phyloP scores from a whole-genome alignment of 345 rosid genomes.

The Sisymbrium irio region DNA sequence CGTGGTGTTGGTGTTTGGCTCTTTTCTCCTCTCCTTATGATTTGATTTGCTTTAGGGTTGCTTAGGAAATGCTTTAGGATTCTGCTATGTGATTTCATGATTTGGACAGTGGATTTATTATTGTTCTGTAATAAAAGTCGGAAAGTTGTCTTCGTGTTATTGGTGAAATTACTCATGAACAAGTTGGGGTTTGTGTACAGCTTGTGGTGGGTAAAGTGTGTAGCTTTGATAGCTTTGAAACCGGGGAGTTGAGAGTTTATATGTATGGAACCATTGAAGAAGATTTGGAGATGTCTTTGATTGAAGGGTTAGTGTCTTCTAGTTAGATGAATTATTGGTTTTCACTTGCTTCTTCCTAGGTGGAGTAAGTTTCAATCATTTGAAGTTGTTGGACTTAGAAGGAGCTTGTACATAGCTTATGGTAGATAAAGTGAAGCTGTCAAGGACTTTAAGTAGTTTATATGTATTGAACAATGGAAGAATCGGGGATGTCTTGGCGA shows the following conservation, averaged over 20 bases:
- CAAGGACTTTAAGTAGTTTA: background rate
- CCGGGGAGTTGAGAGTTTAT: background rate
- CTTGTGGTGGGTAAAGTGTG: background rate
- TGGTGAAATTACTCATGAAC: background rate
- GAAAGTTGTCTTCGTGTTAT: background rate
- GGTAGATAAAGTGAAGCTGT: background rate
- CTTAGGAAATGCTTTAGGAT: background rate
- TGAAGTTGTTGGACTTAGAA: background rate
- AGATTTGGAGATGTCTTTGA: background rate
- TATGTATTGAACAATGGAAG: background rate
- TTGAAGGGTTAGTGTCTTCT: background rate
- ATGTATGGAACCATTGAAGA: background rate
- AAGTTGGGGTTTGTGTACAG: background rate
- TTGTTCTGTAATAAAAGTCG: conserved; percentile 25
- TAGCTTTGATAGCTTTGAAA: background rate
- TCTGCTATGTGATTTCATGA: conserved; percentile 27
- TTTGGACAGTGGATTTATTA: background rate
- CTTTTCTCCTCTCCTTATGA: background rate
- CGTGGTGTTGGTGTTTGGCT: conserved; percentile 29
- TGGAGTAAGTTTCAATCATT: background rate
- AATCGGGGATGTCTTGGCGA: background rate
- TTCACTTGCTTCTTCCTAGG: background rate
- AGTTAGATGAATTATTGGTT: background rate
- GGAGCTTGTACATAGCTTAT: background rate
- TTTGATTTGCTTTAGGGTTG: conserved; percentile 23